These are phyloP conservation scores for Wickerhamiella azymoides DNA, from an alignment of 805 yeast genomes.

Conservation along the genomic window DNA sequence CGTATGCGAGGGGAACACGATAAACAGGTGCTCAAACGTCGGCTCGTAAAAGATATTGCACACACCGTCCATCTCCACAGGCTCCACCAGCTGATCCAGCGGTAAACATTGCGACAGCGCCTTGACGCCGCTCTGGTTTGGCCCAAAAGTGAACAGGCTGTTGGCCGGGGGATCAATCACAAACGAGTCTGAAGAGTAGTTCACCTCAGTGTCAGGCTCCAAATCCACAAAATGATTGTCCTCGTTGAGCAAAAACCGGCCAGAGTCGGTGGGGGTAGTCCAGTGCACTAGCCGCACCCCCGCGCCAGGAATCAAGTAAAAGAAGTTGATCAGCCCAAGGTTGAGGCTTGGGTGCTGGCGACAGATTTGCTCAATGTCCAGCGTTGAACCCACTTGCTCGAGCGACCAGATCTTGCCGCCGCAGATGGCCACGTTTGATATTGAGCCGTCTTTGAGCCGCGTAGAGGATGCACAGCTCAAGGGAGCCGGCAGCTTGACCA, in stretches of 20 bases:
- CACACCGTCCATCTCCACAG: background rate
- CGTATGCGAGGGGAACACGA: background rate
- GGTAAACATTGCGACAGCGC: background rate
- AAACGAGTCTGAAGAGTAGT: background rate
- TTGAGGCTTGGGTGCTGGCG: background rate
- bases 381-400: background rate
- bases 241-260: conserved; percentile 1
- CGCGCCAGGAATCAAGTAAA: background rate
- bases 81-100: background rate
- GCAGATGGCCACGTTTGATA: conserved; percentile 2
- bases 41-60: background rate
- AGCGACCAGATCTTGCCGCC: conserved; percentile 1
- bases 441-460: background rate
- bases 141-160: background rate
- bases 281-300: conserved; percentile 1
- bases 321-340: background rate
- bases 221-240: background rate
- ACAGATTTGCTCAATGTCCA: background rate
- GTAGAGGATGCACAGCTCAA: conserved; percentile 1
- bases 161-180: background rate
- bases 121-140: background rate
- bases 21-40: background rate
- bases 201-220: background rate
- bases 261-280: background rate
- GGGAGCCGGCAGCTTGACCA: background rate